phyloP scores from a whole-genome alignment of 495 filamentous ascomycete species.

The Xylaria palmicola region DNA sequence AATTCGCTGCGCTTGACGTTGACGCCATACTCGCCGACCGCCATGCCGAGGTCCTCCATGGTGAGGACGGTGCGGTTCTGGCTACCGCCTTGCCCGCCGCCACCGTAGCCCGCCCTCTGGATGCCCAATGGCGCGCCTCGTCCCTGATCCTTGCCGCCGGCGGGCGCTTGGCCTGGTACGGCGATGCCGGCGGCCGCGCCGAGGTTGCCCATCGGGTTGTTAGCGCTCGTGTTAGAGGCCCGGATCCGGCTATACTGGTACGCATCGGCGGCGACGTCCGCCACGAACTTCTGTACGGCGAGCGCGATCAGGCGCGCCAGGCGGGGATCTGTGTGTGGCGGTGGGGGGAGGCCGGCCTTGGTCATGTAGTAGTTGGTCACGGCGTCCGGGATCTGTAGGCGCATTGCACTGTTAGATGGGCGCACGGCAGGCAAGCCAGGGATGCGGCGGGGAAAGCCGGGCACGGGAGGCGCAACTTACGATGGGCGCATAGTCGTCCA shows the following conservation, averaged over 20 bases:
- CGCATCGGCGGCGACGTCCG: slow-evolving; percentile 94
- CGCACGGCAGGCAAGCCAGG: too few relatives aligned
- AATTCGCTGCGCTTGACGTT: slow-evolving; percentile 97
- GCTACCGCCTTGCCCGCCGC: slow-evolving; percentile 84
- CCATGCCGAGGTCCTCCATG: slow-evolving; percentile 98
- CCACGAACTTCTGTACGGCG: slow-evolving; percentile 96
- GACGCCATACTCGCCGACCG: slow-evolving; percentile 93
- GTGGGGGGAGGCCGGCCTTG: slow-evolving; percentile 86
- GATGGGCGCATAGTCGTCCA: slow-evolving; percentile 98
- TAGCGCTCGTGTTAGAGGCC: slow-evolving; percentile 79
- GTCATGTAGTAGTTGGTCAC: slow-evolving; percentile 98
- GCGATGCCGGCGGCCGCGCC: slow-evolving; percentile 74
- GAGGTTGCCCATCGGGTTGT: slow-evolving; percentile 84
- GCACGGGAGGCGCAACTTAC: slow-evolving; percentile 53
- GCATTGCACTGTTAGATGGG: slow-evolving; percentile 11
- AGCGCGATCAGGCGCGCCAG: slow-evolving; percentile 91
- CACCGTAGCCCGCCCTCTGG: slow-evolving; percentile 87
- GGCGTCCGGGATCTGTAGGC: slow-evolving; percentile 84
- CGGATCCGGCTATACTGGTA: slow-evolving; percentile 97
- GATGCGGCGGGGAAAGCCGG: not conserved
- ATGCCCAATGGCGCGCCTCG: slow-evolving; percentile 73
- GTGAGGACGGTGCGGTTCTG: slow-evolving; percentile 93
- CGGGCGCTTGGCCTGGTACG: slow-evolving; percentile 57
- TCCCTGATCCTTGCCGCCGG: slow-evolving; percentile 57
- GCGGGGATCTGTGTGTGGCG: slow-evolving; percentile 79